Percentiles rank a stretch among this genome's conserved stretches.
phyloP scores from a whole-genome alignment of 331 rosid genomes.

The Erythrophleum ivorense region DNA sequence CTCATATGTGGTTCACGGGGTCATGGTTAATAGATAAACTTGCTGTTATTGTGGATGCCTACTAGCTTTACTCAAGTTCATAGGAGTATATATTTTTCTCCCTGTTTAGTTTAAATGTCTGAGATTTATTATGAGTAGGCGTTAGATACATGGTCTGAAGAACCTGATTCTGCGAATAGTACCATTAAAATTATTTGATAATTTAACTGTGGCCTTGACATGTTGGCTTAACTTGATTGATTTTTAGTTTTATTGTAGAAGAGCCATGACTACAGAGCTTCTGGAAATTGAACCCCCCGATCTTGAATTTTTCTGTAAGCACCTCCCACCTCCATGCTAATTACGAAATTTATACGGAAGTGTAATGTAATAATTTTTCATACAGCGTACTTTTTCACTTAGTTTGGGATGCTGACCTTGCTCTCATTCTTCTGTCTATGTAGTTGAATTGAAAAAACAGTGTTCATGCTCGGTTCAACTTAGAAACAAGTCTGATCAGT shows the following conservation, averaged over 20 bases:
- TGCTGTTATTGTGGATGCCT: neutral
- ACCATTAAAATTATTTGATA: neutral
- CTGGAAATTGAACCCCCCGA: conserved; percentile 73
- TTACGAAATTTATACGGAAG: neutral
- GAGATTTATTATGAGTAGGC: neutral
- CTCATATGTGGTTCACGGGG: neutral
- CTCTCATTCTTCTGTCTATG: conserved; percentile 36
- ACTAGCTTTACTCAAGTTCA: neutral
- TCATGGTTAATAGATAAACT: neutral
- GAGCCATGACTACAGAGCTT: conserved; percentile 70
- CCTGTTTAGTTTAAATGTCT: neutral
- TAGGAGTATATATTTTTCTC: neutral
- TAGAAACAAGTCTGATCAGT: conserved; percentile 64
- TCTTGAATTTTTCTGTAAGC: conserved; percentile 80
- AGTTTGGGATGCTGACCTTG: neutral
- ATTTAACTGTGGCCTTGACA: neutral
- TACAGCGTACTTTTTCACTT: neutral
- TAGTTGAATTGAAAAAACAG: conserved; percentile 89
- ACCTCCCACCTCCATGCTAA: neutral
- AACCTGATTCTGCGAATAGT: neutral
- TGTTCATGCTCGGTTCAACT: conserved; percentile 76
- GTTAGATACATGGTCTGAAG: neutral
- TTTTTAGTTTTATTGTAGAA: conserved; percentile 34
- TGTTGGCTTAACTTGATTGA: conserved; percentile 6
- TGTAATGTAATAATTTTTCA: neutral